Conservation (phyloP, 2,329 filamentous ascomycete species). For the Talaromyces sp. region DNA sequence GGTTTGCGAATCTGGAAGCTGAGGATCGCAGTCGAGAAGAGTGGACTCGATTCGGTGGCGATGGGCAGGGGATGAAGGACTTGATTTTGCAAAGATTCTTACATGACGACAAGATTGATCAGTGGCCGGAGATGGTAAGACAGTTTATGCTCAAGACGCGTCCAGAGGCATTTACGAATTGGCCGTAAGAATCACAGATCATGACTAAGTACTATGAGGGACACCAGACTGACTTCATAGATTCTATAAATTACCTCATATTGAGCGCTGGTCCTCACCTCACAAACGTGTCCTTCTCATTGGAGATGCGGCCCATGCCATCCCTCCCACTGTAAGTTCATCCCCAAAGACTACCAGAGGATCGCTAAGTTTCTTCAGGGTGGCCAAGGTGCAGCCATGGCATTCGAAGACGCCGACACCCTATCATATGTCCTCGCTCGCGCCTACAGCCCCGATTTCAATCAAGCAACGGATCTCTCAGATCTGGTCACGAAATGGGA, state of each 20-base stretch:
- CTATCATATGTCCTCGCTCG: background rate
- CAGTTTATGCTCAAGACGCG: background rate
- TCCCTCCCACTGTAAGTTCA: background rate
- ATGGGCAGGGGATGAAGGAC: background rate
- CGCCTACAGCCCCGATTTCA: background rate
- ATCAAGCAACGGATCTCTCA: background rate
- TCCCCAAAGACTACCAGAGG: background rate
- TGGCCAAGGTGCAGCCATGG: background rate
- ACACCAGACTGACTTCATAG: background rate
- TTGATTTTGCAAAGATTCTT: background rate
- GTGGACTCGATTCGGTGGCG: background rate
- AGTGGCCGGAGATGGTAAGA: background rate
- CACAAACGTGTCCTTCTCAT: background rate
- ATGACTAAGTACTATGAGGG: background rate
- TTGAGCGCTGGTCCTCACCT: background rate
- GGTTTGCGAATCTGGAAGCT: background rate
- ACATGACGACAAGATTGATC: background rate
- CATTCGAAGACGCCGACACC: background rate
- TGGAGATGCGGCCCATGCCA: background rate
- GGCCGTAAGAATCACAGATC: background rate
- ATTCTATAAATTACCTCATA: background rate
- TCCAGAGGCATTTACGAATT: background rate
- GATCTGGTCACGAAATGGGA: background rate
- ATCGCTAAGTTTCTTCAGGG: background rate
- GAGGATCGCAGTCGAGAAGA: background rate